Conservation (phyloP, 2,329 filamentous ascomycete genomes). For the Colletotrichum echinochloae region DNA sequence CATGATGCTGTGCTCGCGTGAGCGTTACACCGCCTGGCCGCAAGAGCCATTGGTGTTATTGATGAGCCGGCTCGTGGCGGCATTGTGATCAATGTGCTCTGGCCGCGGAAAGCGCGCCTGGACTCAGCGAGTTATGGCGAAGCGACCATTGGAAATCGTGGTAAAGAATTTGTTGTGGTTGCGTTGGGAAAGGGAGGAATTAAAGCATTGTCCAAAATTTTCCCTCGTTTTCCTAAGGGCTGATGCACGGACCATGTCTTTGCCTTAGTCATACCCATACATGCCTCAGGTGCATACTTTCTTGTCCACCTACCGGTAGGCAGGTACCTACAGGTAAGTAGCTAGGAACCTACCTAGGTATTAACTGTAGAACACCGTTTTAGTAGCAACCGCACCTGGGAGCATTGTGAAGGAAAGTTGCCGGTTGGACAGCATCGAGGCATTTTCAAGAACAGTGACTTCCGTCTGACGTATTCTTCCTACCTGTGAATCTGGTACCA, state of each 20-base stretch:
- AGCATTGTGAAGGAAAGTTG: not conserved
- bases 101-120: conserved; percentile 29
- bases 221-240: conserved; percentile 25
- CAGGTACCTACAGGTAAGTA: too few relatives aligned
- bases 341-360: too few relatives aligned
- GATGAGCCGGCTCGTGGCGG: conserved; percentile 30
- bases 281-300: not conserved
- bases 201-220: conserved; percentile 6
- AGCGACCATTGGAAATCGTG: conserved; percentile 23
- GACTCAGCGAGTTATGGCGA: conserved; percentile 16
- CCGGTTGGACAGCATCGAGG: not conserved
- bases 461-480: not conserved
- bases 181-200: not conserved
- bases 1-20: conserved; percentile 15
- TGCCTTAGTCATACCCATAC: conserved; percentile 16
- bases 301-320: too few relatives aligned
- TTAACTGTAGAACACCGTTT: too few relatives aligned
- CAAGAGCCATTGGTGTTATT: conserved; percentile 29
- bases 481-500: not conserved
- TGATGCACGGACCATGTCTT: conserved; percentile 20
- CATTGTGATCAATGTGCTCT: conserved; percentile 28
- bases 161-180: not conserved
- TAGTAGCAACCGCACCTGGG: too few relatives aligned
- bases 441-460: too few relatives aligned
- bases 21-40: conserved; percentile 33